Evolutionary conservation across 2,329 filamentous ascomycete genomes (phyloP).

Genomic region (Aspergillus neoniger): DNA sequence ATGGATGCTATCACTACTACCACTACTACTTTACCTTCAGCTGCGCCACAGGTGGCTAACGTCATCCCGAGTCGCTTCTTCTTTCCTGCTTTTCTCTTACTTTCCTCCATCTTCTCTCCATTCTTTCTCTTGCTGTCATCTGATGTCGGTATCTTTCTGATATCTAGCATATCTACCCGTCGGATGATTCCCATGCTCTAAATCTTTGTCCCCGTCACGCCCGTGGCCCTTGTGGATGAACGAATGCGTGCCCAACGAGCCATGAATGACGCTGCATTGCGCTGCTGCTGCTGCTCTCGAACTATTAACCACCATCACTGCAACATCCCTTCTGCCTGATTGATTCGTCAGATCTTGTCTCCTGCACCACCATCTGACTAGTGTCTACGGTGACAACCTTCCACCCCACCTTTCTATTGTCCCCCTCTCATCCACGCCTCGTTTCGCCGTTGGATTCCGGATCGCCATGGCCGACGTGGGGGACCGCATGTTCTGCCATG

Average conservation of each 20-base stretch:
- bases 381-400: neutral
- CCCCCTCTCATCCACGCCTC: neutral
- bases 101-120: neutral
- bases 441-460: slow-evolving; percentile 1
- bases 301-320: neutral
- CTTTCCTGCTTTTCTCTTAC: neutral
- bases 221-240: neutral
- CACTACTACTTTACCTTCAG: neutral
- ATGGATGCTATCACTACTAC: neutral
- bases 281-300: neutral
- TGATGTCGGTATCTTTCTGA: neutral
- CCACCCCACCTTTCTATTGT: neutral
- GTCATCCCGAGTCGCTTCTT: slow-evolving; percentile 8
- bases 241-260: slow-evolving; percentile 1
- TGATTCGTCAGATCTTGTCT: neutral
- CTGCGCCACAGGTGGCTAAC: slow-evolving; percentile 10
- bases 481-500: slow-evolving; percentile 84
- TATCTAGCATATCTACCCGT: neutral
- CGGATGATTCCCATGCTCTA: neutral
- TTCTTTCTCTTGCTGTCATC: neutral
- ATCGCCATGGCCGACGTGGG: slow-evolving; percentile 37
- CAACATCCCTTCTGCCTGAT: neutral
- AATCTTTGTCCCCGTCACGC: neutral
- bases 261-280: slow-evolving; percentile 6
- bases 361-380: slow-evolving; percentile 2